Evolutionary conservation across 225 moss, liverwort and hornwort genomes (phyloP).

Genomic region (Ulota crispa): DNA sequence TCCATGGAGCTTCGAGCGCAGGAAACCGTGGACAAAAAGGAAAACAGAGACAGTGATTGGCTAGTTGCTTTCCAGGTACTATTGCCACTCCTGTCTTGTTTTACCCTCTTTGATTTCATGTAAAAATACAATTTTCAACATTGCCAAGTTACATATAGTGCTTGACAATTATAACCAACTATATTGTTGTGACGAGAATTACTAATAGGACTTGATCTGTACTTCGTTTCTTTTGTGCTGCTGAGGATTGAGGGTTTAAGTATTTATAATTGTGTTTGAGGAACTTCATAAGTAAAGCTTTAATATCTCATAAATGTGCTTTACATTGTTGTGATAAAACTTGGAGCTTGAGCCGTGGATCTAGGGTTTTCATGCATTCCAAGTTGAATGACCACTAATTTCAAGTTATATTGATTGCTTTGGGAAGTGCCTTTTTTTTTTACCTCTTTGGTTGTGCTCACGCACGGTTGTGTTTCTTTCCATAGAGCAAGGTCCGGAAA

Average conservation of each 20-base stretch:
- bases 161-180: no score
- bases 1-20: constrained; percentile 92
- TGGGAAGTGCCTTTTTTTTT: background rate
- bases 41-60: constrained; percentile 62
- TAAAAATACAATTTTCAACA: no score
- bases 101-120: no score
- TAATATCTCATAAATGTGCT: background rate
- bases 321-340: background rate
- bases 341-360: constrained; percentile 10
- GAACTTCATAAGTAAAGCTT: background rate
- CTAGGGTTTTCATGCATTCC: background rate
- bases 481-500: constrained; percentile 72
- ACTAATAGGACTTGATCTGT: background rate
- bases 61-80: constrained; percentile 74
- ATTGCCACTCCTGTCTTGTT: no score
- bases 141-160: no score
- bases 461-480: background rate
- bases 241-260: no score
- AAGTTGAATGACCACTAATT: background rate
- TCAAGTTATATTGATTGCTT: background rate
- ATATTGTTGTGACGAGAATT: no score
- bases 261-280: background rate
- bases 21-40: constrained; percentile 77
- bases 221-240: background rate
- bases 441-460: background rate